Evolutionary conservation across 331 rosid genomes (phyloP), one percentile per base, ranked within the genome.

Genomic region (Rosa hybrid): DNA sequence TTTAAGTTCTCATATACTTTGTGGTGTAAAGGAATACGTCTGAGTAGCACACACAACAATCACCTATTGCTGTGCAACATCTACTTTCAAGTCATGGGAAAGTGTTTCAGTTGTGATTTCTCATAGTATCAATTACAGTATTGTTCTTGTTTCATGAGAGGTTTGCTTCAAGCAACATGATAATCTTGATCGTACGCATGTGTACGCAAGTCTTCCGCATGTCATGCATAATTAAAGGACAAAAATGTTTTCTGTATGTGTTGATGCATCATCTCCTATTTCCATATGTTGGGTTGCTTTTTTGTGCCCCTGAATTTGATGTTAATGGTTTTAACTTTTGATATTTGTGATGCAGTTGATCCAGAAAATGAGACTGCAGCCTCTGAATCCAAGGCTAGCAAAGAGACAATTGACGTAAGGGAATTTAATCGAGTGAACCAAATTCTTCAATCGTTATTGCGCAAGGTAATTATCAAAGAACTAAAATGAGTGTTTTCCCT

Each of bases 381-480:
- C 56, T 18, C 48, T 81, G 98, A 93, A 76, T 45, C 95, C 60
- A 93, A 95, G 91, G 86, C 76, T 83, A 77, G 13, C 72, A 95
- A 90, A 84, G 96, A 91, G 90, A 84, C 86, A 50, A 88, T 95
- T 77, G 91, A 93, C 75, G 63, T 88, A 8, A 90, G 91, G 87
- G 96, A 95, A 85, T 78, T 93, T 27, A 91, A 84, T 86, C 94
- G 92, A 77, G 90, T 93, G 51, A 95, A 95, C 85, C 97, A 82
- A 78, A 91, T 93, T 84, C 91, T 95, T 79, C 94, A 92, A 79
- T 91, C 98, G 77, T 84, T 91, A 73, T 92, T 88, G 84, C 90
- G 90, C 78, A 93, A 91, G 93, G 97, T 91, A 84, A 65, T 83
- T 85, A 79, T 54, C n/a, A 38, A 23, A 75, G 39, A 57, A 39